Base-by-base conservation (phyloP, 169 alveolate genomes). In the Besnoitia besnoiti region DNA sequence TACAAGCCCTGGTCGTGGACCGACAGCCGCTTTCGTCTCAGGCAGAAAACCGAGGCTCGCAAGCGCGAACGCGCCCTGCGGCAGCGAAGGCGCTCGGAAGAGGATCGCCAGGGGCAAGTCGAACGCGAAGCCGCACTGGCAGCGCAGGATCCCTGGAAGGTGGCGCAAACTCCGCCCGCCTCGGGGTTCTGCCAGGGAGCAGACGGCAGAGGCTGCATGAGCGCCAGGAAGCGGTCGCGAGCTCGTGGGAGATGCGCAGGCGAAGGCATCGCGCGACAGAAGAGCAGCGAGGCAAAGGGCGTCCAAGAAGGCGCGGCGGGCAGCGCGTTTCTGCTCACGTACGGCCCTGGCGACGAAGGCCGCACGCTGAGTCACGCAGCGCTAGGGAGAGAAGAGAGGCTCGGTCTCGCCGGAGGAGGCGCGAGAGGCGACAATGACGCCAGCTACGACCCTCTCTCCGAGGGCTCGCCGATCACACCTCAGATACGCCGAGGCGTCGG, bases 1-100 rank as follows among this genome's bases (percentile, higher is more conserved):
- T 47, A 62, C 27, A 42, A 49, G 49, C 59, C 37, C 7, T 88
- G 92, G 92, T 12, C 73, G 27, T 88, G 92, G 92, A 88, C 92
- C n/a, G 92, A 88, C 50, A 30, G 85, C 47, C 61, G 92, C 30
- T 50, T 33, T 30, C 79, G 44, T 3, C 75, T 67, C 51, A 16
- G 92, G 4, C 61, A 61, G 75, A 30, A 44, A 24, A 16, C 46
- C 51, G 85, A 76, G 79, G 77, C 77, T 30, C 39, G 59, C 59
- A 49, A 49, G 16, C 59, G 59, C 59, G 59, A 16, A 49, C 59
- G 16, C 7, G 59, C 24, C 59, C n/a, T n/a, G 59, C 59, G 16
- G 59, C 24, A 49, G 59, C 59, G 59, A 49, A 49, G 16, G 59
- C 7, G 16, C 7, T 7, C 59, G 59, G 59, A 49, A 16, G 16